phyloP scores from a whole-genome alignment of 306 rosid species.

The Castanea sativa region DNA sequence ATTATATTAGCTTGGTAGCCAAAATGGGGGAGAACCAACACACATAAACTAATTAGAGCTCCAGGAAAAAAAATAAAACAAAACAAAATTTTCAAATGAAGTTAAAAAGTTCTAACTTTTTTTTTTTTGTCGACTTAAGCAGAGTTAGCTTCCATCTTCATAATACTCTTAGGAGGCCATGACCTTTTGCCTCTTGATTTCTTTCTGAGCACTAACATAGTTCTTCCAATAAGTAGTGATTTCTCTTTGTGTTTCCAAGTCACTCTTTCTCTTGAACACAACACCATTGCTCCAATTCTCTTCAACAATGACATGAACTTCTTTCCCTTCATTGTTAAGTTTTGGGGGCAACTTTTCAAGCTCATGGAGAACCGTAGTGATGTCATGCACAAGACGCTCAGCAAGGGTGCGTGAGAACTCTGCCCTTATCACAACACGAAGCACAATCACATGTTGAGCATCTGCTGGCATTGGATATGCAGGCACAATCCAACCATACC shows the following conservation, averaged over 20 bases:
- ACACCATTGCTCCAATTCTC: not conserved
- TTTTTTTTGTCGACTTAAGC: too few relatives aligned
- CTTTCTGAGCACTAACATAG: constrained; percentile 15
- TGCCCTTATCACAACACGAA: constrained; percentile 32
- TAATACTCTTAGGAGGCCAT: not conserved
- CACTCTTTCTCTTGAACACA: constrained; percentile 9
- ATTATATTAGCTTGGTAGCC: too few relatives aligned
- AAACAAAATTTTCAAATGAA: too few relatives aligned
- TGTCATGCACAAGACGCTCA: constrained; percentile 26
- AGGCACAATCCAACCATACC: constrained; percentile 36
- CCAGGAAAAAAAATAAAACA: too few relatives aligned
- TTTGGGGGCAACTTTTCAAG: constrained; percentile 20
- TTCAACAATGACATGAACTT: not conserved
- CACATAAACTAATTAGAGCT: too few relatives aligned
- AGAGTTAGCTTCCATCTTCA: not conserved
- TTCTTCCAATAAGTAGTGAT: constrained; percentile 21
- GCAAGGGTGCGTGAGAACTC: constrained; percentile 31
- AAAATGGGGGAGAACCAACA: too few relatives aligned
- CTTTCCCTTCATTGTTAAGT: not conserved
- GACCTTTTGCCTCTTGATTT: not conserved
- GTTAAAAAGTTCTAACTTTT: too few relatives aligned
- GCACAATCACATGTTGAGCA: constrained; percentile 23
- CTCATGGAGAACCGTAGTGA: constrained; percentile 25
- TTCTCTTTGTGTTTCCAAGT: constrained; percentile 13
- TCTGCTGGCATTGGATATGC: constrained; percentile 37